Evolutionary conservation across 257 asterid species (phyloP), one percentile per base, ranked within the genome.

Genomic region (Plectranthus barbatus): DNA sequence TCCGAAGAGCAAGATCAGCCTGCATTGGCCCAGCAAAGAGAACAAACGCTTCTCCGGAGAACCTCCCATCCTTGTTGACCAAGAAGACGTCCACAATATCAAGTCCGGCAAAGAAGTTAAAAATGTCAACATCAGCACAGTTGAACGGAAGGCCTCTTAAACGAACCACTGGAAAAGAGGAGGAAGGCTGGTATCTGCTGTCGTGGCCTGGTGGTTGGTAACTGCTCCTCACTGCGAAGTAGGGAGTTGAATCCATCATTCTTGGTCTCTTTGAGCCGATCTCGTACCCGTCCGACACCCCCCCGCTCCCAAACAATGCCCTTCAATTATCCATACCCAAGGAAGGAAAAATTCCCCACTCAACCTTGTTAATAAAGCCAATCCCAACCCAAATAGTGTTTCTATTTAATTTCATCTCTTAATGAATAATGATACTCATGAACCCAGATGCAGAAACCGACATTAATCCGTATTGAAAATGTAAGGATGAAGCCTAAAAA

Each of bases 191-290:
- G 60, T 59, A 71, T 62, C 84, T 82, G 52, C 77, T 57, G 72
- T 82, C 79, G 29, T 61, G 74, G 68, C 84, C 82, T 50, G 76
- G 73, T 2, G 66, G 66, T 56, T 75, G 92, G 56, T 79, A 79
- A 50, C 88, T 73, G 81, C 84, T 81, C 83, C 83, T 81, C 86
- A 85, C 97, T 85, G 94, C 94, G 84, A 93, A 87, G 97, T 93
- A 93, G 88, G 96, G 94, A 85, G 80, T 90, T 65, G 99, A 82
- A 74, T 93, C 99, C 96, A 78, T 89, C 96, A 92, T 79, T 93
- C 99, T 89, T 83, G 97, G 99, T 85, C 99, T 85, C 99, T 92
- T 92, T 85, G 99, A 89, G 90, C 97, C 94, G 87, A 92, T 84
- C 95, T 76, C 91, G 95, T 85, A 92, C 91, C 96, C 94, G 84